These are phyloP conservation scores for Mariannaea elegans DNA, from an alignment of 2,329 filamentous ascomycete species.

Conservation along the genomic window DNA sequence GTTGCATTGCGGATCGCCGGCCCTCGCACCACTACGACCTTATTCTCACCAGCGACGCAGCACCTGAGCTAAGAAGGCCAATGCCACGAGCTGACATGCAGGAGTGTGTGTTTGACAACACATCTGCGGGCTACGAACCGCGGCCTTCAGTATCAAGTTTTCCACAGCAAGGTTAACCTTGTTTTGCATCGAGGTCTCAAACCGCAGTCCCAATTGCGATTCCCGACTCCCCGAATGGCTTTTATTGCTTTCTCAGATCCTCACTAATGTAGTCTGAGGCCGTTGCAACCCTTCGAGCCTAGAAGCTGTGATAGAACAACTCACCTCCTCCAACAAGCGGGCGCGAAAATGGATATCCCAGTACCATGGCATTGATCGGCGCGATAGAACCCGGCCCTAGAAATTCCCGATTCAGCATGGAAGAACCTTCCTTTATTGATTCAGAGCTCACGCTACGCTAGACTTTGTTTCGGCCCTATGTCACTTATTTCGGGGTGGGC, in stretches of 20 bases:
- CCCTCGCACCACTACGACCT: slow-evolving; percentile 5
- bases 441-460: too few species aligned
- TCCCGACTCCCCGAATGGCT: too few species aligned
- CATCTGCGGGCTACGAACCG: slow-evolving; percentile 1
- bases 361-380: slow-evolving; percentile 19
- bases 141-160: neutral
- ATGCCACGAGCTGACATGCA: slow-evolving; percentile 19
- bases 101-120: slow-evolving; percentile 1
- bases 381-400: slow-evolving; percentile 15
- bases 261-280: too few species aligned
- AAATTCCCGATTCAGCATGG: slow-evolving; percentile 7
- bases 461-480: too few species aligned
- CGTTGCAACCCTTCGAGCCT: too few species aligned
- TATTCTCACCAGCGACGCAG: slow-evolving; percentile 8
- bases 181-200: too few species aligned
- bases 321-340: too few species aligned
- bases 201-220: too few species aligned
- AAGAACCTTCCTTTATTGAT: too few species aligned
- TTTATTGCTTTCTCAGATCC: too few species aligned
- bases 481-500: slow-evolving; percentile 5
- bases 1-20: neutral
- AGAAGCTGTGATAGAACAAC: too few species aligned
- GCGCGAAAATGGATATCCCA: too few species aligned
- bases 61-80: slow-evolving; percentile 11
- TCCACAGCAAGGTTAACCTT: neutral